Percentiles rank a stretch among this genome's conserved stretches.
These are phyloP conservation scores for Apiospora sp. DNA, from an alignment of 2,329 filamentous ascomycete species.

Conservation along the genomic window DNA sequence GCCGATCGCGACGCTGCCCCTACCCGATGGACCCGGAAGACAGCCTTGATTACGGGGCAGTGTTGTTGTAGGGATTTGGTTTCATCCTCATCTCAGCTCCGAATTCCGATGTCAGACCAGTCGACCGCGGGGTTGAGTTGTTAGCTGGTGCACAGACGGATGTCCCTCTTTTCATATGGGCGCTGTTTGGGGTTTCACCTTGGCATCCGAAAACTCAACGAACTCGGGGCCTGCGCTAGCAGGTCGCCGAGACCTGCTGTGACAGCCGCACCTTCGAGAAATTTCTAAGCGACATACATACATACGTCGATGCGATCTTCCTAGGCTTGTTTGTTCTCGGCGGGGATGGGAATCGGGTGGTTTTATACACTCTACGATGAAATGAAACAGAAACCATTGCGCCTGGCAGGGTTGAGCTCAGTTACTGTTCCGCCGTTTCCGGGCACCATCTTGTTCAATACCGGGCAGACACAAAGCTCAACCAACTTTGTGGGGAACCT, in stretches of 20 bases:
- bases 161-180: background rate
- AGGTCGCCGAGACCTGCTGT: background rate
- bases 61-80: background rate
- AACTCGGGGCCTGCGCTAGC: background rate
- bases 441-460: background rate
- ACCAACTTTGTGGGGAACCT: background rate
- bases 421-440: background rate
- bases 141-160: background rate
- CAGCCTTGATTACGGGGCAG: background rate
- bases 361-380: too few relatives aligned
- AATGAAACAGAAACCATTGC: too few relatives aligned
- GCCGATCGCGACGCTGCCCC: background rate
- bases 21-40: background rate
- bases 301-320: background rate
- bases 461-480: background rate
- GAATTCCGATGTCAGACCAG: background rate
- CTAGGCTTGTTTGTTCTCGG: background rate
- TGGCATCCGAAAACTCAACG: background rate
- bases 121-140: background rate
- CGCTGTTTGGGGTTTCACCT: background rate
- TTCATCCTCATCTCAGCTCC: slow-evolving; percentile 1
- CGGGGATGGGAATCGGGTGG: background rate
- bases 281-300: background rate
- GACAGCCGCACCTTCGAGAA: background rate
- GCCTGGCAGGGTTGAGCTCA: too few relatives aligned